A percentile compares a stretch with the other conserved stretches of the same genome.
Evolutionary conservation across 164 flowering plant species (phyloP).

Genomic region (Buxus sempervirens): DNA sequence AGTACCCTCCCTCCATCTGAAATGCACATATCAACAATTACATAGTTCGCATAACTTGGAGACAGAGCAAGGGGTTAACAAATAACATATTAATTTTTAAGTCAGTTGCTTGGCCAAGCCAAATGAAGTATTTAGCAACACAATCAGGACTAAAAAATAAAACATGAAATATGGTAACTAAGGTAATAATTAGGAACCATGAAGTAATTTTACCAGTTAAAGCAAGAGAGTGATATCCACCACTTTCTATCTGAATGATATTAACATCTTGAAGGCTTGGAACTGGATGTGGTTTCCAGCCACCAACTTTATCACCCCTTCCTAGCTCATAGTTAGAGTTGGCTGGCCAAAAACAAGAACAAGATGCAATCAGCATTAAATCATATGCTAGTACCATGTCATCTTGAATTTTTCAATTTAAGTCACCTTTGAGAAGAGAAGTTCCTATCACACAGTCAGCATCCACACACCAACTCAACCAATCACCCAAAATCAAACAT

Average conservation of each 20-base stretch:
- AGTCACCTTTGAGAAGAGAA: background rate
- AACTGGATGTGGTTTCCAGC: slow-evolving; percentile 81
- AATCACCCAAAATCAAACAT: no score
- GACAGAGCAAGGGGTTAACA: no score
- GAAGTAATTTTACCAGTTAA: slow-evolving; percentile 58
- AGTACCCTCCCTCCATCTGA: slow-evolving; percentile 79
- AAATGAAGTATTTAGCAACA: background rate
- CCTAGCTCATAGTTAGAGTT: slow-evolving; percentile 95
- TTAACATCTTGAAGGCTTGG: slow-evolving; percentile 55
- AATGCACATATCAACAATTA: slow-evolving; percentile 11
- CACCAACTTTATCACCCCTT: slow-evolving; percentile 72
- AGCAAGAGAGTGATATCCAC: slow-evolving; percentile 92
- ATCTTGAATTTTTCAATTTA: background rate
- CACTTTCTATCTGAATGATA: slow-evolving; percentile 75
- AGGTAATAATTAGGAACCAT: background rate
- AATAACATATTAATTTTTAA: no score
- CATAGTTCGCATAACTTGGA: no score
- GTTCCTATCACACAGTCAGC: background rate
- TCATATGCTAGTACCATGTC: background rate
- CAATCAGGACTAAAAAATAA: background rate
- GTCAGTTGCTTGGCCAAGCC: background rate
- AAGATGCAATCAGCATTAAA: background rate
- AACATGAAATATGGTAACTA: background rate
- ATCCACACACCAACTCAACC: background rate
- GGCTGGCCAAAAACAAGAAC: slow-evolving; percentile 38